Base-by-base conservation (phyloP, 257 asterid species). In the Solanum commersonii region DNA sequence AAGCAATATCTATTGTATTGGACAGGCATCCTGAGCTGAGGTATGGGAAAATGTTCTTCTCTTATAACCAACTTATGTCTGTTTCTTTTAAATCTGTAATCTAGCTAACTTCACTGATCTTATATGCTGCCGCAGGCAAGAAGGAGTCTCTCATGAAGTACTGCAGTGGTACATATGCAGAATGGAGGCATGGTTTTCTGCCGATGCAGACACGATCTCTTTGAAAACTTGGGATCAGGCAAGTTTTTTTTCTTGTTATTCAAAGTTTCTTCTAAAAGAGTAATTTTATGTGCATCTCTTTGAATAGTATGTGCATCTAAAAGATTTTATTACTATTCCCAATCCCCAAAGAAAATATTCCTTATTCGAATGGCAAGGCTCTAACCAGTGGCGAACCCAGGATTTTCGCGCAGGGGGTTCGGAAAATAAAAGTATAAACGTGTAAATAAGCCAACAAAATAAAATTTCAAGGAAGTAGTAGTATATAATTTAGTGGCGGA, bases 181-280 rank as follows among this genome's bases (percentile, higher is more conserved):
- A 93, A 95, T 97, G 99, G 99, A 97, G 90, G 99, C 99, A 35
- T 97, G 99, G 99, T 97, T 97, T 94, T 98, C 99, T 91, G 98
- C 99, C 18, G 99, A 96, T 94, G 98, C 98, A 46, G 98, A 96
- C 88, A 94, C 91, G 94, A 97, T 97, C 90, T 97, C 99, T 83
- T 94, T 96, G 91, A 94, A 93, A 90, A 95, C 96, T 89, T 97
- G 99, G 99, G 99, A 97, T 90, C 98, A 97, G 97, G 99, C 89
- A 90, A 90, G 94, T 89, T 85, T 14, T 13, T 77, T 56, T 86
- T 14, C 70, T 71, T 90, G 71, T 23, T 37, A 76, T 76, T 76
- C 16, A 14, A 40, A 40, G 23, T 78, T 42, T 42, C 37, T 42
- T 44, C 38, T 27, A 79, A 42, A 40, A 79, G 31, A 40, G 84